Evolutionary conservation across 2,329 filamentous ascomycete species (phyloP), one percentile per base, ranked within the genome.

Genomic region (Colletotrichum simmondsii): DNA sequence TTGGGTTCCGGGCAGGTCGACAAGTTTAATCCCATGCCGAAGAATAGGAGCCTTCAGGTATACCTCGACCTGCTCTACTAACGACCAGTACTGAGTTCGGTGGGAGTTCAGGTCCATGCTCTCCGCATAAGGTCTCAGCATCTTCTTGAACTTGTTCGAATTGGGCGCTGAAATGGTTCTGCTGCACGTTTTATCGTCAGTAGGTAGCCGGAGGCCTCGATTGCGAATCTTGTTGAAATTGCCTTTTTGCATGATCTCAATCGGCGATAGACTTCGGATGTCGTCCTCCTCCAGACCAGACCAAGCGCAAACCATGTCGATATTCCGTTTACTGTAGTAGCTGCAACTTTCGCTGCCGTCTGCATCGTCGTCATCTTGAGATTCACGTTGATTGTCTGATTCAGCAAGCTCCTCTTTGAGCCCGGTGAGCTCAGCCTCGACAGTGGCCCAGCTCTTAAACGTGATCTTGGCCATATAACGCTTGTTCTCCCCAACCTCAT

Each of bases 1-100:
- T n/a, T 66, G 64, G n/a, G 60, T 26, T 1, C 76, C 75, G 1
- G 76, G 76, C 1, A 77, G 58, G 22, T 77, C 74, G 2, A 77
- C 74, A 0, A 77, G 62, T 24, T 72, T 68, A 7, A 77, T 46
- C 2, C 74, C 73, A 46, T 72, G n/a, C 12, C 63, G 54, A 2
- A 77, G 71, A 8, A 77, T 26, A 1, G 68, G 59, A 0, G 71
- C 61, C 2, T 64, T 42, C 32, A 75, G 46, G 19, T 61, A 75
- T 6, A 75, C 30, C 12, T 75, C 65, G 0, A 77, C 76, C 6
- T 63, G 32, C 4, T 74, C 70, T 2, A 77, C 75, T 35, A 77
- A 26, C 1, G 74, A 70, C 75, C 75, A 77, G 28, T 59, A 53
- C 14, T 67, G 58, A 2, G 24, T 5, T 1, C n/a, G 28, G 2